Evolutionary conservation across 768 basidiomycete species (phyloP).

Genomic region (Termitomyces sp.): DNA sequence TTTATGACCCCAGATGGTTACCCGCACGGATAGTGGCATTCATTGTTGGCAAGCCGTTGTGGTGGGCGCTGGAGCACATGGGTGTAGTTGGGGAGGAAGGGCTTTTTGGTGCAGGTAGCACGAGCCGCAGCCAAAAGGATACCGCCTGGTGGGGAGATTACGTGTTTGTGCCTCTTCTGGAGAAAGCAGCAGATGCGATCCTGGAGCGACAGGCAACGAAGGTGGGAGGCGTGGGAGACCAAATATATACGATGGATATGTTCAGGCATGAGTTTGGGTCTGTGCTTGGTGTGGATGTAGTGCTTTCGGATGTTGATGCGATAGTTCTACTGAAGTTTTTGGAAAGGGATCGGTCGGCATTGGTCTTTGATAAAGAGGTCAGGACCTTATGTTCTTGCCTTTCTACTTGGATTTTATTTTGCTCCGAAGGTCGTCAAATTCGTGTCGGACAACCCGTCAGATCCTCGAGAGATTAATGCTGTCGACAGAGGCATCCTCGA

Average conservation of each 20-base stretch:
- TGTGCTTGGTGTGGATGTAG: conserved; percentile 22
- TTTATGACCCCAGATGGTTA: conserved; percentile 67
- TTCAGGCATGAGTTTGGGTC: conserved; percentile 59
- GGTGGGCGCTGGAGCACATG: conserved; percentile 84
- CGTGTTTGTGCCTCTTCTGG: conserved; percentile 59
- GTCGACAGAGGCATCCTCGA: conserved; percentile 82
- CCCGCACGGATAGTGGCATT: conserved; percentile 65
- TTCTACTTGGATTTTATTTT: not conserved
- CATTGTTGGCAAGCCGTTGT: conserved; percentile 72
- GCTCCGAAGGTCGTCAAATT: conserved; percentile 78
- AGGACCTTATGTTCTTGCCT: conserved; percentile 15
- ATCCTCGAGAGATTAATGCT: conserved; percentile 52
- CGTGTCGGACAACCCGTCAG: conserved; percentile 31
- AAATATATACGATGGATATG: conserved; percentile 52
- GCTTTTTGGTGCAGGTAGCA: conserved; percentile 21
- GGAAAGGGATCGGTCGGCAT: conserved; percentile 62
- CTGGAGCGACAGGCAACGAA: conserved; percentile 36
- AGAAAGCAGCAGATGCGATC: conserved; percentile 59
- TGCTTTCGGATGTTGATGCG: conserved; percentile 57
- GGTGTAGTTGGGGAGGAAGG: conserved; percentile 66
- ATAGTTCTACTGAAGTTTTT: conserved; percentile 72
- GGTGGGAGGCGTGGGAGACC: conserved; percentile 47
- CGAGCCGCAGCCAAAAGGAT: conserved; percentile 28
- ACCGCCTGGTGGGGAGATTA: conserved; percentile 65
- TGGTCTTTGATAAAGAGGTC: conserved; percentile 69